Base-by-base conservation (phyloP, 352 stramenopile genomes). In the Blastocystis sp. region DNA sequence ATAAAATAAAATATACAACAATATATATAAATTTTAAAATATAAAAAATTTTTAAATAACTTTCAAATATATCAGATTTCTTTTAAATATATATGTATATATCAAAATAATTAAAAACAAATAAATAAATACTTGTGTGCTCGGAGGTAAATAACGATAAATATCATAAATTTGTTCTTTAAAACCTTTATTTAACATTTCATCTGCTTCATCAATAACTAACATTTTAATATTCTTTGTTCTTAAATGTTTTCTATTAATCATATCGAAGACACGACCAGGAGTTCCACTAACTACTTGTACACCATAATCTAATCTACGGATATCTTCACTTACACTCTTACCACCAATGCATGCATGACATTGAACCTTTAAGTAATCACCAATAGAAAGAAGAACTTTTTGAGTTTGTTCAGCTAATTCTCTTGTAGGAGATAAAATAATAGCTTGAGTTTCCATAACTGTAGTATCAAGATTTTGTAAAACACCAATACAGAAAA, bases 91-190 rank as follows among this genome's bases (percentile, higher is more conserved):
- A n/a, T n/a, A n/a, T n/a, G n/a, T 16, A 5, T n/a, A 11, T n/a
- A n/a, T n/a, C n/a, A n/a, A n/a, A n/a, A n/a, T n/a, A n/a, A n/a
- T n/a, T n/a, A n/a, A n/a, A n/a, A n/a, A n/a, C n/a, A n/a, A n/a
- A n/a, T n/a, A n/a, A n/a, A n/a, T n/a, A n/a, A n/a, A n/a, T n/a
- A n/a, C n/a, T 37, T 69, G 62, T 32, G 58, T 65, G 23, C 31
- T 31, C 5, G 56, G 10, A 13, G 56, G 64, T 11, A 74, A 47
- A 56, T 82, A 83, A 33, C 80, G 73, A 72, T 94, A 95, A 65
- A 95, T 94, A 70, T 95, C 85, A 67, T 96, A 94, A 68, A 96
- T 94, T 75, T 95, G 84, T 64, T 93, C 85, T 68, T 95, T 94
- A 72, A 95, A 95, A 7, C 87, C 88, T 62, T 88, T 82, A 72